Evolutionary conservation across 2,329 filamentous ascomycete genomes (phyloP), one percentile per base, ranked within the genome.

Genomic region (Metarhizium anisopliae): DNA sequence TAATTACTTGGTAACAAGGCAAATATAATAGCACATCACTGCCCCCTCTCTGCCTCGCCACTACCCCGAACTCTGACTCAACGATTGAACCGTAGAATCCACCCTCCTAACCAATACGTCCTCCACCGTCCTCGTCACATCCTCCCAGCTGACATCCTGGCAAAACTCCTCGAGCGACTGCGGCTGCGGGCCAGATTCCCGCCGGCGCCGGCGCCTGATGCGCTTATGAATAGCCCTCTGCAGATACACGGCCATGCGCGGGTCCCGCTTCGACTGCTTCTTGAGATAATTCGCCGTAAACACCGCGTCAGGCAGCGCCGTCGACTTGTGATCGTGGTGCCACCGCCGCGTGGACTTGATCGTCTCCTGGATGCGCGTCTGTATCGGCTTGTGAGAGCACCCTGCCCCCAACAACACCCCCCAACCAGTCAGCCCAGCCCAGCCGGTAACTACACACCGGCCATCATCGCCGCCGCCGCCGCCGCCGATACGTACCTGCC

Each of bases 311-410:
- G 58, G 38, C 45, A 66, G 58, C 30, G 45, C 50, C 2, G 69
- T 72, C 6, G 60, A 65, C 54, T 72, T 72, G 61, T 70, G 68
- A 35, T 72, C 70, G 32, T 63, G 63, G 58, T 73, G 70, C 71
- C 71, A 73, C 43, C 70, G 68, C 47, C 68, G 66, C 11, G 71
- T 73, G 0, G 71, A 73, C 53, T 60, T 61, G 56, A 73, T 64
- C 18, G 68, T 58, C 42, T 73, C 70, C n/a, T 63, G 57, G 49
- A 73, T 67, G 42, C 70, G 70, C 4, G 52, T 52, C 6, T 62
- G 60, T 47, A 59, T 52, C 14, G 55, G n/a, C 51, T 53, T 52
- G 16, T 42, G 32, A 14, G 54, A 38, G 52, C 49, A 56, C 1
- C 51, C 55, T 56, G 20, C 30, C 14, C 32, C 32, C 1, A 10